Evolutionary conservation across 805 yeast genomes (phyloP).

Genomic region (Citeromyces nyonsensis): DNA sequence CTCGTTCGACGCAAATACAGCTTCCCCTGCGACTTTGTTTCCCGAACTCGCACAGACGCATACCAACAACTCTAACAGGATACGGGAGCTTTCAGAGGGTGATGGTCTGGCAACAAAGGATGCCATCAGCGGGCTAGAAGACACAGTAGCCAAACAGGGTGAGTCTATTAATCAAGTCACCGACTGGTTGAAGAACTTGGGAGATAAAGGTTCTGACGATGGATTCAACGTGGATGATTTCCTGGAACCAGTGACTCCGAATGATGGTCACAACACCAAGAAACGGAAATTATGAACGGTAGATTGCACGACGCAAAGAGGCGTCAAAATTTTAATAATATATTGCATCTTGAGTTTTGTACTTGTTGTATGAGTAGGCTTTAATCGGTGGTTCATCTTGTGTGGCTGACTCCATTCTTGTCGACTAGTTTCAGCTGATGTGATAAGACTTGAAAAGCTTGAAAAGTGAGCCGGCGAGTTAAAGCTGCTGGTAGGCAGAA

Average conservation of each 20-base stretch:
- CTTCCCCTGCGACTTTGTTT: conserved; percentile 13
- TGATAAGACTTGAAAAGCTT: too few species aligned
- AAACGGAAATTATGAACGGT: too few species aligned
- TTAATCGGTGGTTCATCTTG: neutral
- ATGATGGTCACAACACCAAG: conserved; percentile 2
- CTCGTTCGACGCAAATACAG: neutral
- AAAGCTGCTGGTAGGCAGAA: too few species aligned
- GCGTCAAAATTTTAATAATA: too few species aligned
- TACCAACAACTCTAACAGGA: neutral
- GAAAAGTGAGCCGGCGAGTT: too few species aligned
- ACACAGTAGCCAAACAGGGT: conserved; percentile 30
- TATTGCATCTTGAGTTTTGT: too few species aligned
- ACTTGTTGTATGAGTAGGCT: conserved; percentile 2
- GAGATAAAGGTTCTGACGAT: conserved; percentile 7
- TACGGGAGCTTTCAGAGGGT: neutral
- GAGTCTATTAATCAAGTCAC: conserved; percentile 37
- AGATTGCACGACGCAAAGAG: too few species aligned
- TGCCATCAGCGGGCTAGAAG: conserved; percentile 14
- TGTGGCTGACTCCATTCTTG: neutral
- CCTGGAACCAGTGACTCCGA: conserved; percentile 13
- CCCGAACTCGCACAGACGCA: conserved; percentile 9
- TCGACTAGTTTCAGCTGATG: too few species aligned
- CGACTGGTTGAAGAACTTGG: conserved; percentile 32
- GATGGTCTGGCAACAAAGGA: neutral
- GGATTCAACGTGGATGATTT: conserved; percentile 18